Percentiles rank a stretch among this genome's conserved stretches.
Evolutionary conservation across 345 rosid genomes (phyloP).

Genomic region (Lepidium didymum): DNA sequence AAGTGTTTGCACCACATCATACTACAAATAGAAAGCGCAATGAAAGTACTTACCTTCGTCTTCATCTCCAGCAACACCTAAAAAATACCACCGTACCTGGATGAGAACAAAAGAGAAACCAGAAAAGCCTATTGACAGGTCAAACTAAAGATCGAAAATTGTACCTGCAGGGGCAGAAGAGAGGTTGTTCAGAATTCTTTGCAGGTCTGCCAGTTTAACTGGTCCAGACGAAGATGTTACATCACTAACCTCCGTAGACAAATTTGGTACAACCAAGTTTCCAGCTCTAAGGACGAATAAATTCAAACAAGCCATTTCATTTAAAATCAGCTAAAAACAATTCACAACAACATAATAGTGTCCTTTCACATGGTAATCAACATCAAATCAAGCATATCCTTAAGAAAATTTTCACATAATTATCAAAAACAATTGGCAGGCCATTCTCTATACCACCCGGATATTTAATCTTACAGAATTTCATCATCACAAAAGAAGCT

Average conservation of each 20-base stretch:
- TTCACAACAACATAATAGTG: background rate
- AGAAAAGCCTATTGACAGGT: background rate
- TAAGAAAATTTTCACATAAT: background rate
- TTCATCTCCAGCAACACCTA: constrained; percentile 57
- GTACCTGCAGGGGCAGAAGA: constrained; percentile 52
- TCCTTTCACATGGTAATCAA: background rate
- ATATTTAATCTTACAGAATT: background rate
- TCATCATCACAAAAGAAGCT: background rate
- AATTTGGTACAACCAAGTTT: constrained; percentile 54
- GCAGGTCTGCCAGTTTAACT: constrained; percentile 78
- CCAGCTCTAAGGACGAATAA: constrained; percentile 53
- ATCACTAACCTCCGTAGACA: constrained; percentile 66
- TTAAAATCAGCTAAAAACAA: background rate
- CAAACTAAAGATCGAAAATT: background rate
- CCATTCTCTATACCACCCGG: background rate
- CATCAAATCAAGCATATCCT: background rate
- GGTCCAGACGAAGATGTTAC: constrained; percentile 80
- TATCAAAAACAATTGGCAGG: background rate
- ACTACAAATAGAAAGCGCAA: background rate
- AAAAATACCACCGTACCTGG: constrained; percentile 18
- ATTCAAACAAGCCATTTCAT: background rate
- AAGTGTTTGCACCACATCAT: background rate
- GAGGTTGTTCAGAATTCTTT: constrained; percentile 82
- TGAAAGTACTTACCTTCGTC: constrained; percentile 59
- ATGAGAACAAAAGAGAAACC: constrained; percentile 11